These are phyloP conservation scores for Neurospora crassa DNA, from an alignment of 2,329 filamentous ascomycete species.

Conservation along the genomic window DNA sequence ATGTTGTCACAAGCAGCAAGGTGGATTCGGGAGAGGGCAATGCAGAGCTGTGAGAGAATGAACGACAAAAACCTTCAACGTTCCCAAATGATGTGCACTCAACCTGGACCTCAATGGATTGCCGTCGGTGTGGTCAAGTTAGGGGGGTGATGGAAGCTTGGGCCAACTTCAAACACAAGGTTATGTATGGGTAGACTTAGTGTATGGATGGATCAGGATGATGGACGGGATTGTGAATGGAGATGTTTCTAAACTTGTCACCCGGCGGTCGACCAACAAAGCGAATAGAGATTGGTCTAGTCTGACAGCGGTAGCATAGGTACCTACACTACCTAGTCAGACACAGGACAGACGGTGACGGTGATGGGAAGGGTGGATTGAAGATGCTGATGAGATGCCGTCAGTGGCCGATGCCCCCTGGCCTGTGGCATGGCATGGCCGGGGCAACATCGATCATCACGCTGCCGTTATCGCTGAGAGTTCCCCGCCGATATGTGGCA, in stretches of 20 bases:
- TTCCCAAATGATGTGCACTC: background rate
- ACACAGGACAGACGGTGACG: background rate
- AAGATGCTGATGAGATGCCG: background rate
- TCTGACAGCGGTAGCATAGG: background rate
- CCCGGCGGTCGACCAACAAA: background rate
- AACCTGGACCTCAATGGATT: background rate
- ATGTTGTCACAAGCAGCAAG: background rate
- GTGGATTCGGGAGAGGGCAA: background rate
- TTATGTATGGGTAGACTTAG: background rate
- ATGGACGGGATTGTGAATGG: background rate
- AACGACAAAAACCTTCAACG: background rate
- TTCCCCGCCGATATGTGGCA: conserved; percentile 12
- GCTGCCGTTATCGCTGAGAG: conserved; percentile 16
- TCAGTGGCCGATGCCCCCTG: background rate
- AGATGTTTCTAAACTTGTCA: background rate
- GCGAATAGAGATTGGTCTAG: background rate
- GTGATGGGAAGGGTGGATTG: background rate
- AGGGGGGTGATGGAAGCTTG: background rate
- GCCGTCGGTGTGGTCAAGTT: background rate
- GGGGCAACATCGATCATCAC: background rate
- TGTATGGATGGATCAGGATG: background rate
- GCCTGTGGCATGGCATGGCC: conserved; percentile 5
- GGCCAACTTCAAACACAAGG: background rate
- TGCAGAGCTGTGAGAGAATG: background rate
- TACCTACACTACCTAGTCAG: background rate